Base-by-base conservation (phyloP, 495 filamentous ascomycete species). In the Annulohypoxylon moriforme region DNA sequence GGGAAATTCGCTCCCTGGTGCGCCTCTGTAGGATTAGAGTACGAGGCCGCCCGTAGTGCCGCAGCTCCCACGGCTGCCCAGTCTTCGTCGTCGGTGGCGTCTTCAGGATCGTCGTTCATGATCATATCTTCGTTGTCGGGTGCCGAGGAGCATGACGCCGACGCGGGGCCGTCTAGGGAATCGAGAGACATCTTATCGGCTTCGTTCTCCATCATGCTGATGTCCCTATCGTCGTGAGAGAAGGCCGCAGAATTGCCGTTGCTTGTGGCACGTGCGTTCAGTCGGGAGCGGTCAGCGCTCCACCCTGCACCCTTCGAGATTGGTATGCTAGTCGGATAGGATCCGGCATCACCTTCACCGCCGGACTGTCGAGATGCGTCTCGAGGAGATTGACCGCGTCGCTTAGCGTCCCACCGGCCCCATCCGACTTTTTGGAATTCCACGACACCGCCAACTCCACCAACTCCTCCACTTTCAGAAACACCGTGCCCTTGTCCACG, bases 101-200 rank as follows among this genome's bases (percentile, higher is more conserved):
- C 93, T 71, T 92, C 91, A 61, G 93, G 89, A 76, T 91, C 88
- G 72, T 87, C 85, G 68, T 80, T 80, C 85, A 87, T 85, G 73
- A 85, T 84, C 74, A 91, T 85, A 31, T 90, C 89, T 60, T 89
- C 89, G 44, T 90, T 89, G 71, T 91, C 90, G n/a, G 89, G 89
- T n/a, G 87, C 88, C 69, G 92, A 91, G 33, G 90, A 93, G 55
- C 90, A 91, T 44, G 92, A 92, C 38, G 88, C 90, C 64, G 90
- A 91, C 40, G 85, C 89, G 25, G 90, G 89, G 34, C 86, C 87
- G 55, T 92, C 93, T 33, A 97, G 84, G 50, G 94, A 98, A 71
- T 95, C 93, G 57, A 97, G 85, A 55, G 94, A 98, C 94, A 98
- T 98, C 83, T 94, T 95, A 81, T 98, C 96, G 42, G 92, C 95